Percentiles rank a stretch among this genome's conserved stretches.
These are phyloP conservation scores for Colletotrichum viniferum DNA, from an alignment of 2,329 filamentous ascomycete genomes.

Conservation along the genomic window DNA sequence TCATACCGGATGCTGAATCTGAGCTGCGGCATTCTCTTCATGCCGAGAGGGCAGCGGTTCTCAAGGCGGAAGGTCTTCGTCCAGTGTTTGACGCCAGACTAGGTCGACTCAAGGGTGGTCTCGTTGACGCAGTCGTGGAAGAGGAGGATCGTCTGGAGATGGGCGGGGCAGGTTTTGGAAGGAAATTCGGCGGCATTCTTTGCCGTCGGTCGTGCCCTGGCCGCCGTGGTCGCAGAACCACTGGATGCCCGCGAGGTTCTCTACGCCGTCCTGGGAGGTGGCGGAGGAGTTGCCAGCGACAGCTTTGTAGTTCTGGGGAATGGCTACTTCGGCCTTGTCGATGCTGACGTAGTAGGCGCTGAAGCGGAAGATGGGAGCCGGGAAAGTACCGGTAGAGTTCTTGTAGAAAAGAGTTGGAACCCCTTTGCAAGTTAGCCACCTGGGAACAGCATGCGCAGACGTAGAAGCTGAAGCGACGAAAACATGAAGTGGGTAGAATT, in stretches of 20 bases:
- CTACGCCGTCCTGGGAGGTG: conserved; percentile 24
- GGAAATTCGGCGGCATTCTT: not conserved
- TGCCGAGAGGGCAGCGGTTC: conserved; percentile 44
- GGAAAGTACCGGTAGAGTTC: conserved; percentile 29
- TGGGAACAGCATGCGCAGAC: rapidly evolving
- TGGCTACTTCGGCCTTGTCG: conserved; percentile 44
- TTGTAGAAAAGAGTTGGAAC: conserved; percentile 44
- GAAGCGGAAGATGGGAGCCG: conserved; percentile 38
- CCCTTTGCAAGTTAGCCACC: conserved; percentile 22
- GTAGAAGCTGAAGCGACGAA: not conserved
- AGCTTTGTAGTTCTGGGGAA: conserved; percentile 46
- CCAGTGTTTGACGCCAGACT: conserved; percentile 17
- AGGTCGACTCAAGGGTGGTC: conserved; percentile 24
- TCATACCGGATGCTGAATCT: conserved; percentile 53
- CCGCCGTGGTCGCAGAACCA: conserved; percentile 33
- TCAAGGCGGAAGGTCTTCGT: conserved; percentile 2
- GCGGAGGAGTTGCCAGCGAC: conserved; percentile 43
- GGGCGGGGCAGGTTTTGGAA: conserved; percentile 26
- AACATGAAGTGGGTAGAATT: not conserved
- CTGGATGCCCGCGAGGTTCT: conserved; percentile 19
- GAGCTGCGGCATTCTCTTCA: conserved; percentile 50
- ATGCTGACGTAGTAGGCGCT: conserved; percentile 49
- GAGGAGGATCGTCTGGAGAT: conserved; percentile 26
- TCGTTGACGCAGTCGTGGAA: conserved; percentile 29
- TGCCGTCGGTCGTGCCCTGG: conserved; percentile 37